Conservation (phyloP, 2,329 filamentous ascomycete genomes). For the Ilyonectria mors-panacis region DNA sequence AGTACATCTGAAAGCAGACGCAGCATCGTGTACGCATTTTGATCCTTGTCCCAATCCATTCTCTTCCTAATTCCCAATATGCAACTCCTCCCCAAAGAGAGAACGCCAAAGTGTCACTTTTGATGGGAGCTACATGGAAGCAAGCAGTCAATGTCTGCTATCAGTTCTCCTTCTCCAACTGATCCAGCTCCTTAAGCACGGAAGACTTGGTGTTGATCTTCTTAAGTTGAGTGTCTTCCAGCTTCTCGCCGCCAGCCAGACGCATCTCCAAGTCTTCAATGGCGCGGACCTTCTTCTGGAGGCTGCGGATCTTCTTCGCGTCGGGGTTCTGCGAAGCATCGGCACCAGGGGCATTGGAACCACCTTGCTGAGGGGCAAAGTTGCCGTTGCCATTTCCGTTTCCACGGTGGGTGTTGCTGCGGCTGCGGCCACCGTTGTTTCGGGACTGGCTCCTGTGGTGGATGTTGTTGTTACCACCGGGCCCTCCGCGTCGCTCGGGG, state of each 20-base stretch:
- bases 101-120: background rate
- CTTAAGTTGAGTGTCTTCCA: slow-evolving; percentile 98
- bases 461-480: slow-evolving; percentile 45
- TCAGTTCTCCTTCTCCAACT: slow-evolving; percentile 58
- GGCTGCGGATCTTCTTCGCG: slow-evolving; percentile 93
- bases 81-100: slow-evolving; percentile 1
- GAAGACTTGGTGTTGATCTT: slow-evolving; percentile 93
- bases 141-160: background rate
- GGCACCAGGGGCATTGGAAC: slow-evolving; percentile 59
- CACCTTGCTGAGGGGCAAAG: slow-evolving; percentile 42
- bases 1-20: slow-evolving; percentile 22
- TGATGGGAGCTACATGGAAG: background rate
- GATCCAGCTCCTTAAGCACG: slow-evolving; percentile 87
- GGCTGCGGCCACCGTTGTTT: slow-evolving; percentile 64
- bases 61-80: slow-evolving; percentile 17
- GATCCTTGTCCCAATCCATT: slow-evolving; percentile 18
- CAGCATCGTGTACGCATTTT: slow-evolving; percentile 2
- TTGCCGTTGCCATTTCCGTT: slow-evolving; percentile 46
- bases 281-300: slow-evolving; percentile 97
- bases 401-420: slow-evolving; percentile 65
- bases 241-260: slow-evolving; percentile 91
- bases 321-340: slow-evolving; percentile 75
- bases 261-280: slow-evolving; percentile 99
- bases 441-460: slow-evolving; percentile 68
- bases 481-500: slow-evolving; percentile 74